Evolutionary conservation across 1,139 yeast genomes (phyloP), one percentile per base, ranked within the genome.

Genomic region (Blastobotrys malaysiensis): DNA sequence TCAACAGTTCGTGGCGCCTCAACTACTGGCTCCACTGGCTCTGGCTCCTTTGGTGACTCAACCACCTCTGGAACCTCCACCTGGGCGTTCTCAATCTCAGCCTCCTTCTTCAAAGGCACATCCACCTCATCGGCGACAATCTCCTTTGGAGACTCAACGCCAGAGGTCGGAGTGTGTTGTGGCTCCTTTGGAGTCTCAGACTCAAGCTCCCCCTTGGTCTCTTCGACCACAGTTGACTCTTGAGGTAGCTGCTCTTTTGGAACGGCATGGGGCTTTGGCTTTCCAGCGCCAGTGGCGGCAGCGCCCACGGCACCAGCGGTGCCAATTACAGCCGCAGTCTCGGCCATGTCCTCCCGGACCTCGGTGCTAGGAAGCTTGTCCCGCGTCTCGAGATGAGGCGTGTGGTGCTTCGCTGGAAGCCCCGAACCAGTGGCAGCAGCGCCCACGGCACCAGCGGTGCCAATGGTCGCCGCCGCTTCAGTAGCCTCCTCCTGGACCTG

Each of bases 261-360:
- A 2, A 18, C 22, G 5, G 45, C 11, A 5, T 43, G 20, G 3
- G 45, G 45, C 39, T 20, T 19, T 16, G 48, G 27, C 24, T 13
- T 53, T 11, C 27, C 52, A 3, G 45, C 43, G 9, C 48, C 51
- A 3, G 43, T 44, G 6, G 46, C 39, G 13, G 45, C 49, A 5
- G 48, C 18, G 18, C 48, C 53, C 14, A 31, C 55, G 31, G 50
- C 18, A 11, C 44, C 57, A 4, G 53, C 46, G 14, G 51, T 50
- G 13, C 36, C 49, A n/a, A 45, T 48, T 13, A 50, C 51, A 5
- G 49, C 52, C 20, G 48, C 54, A n/a, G 49, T 20, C 19, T 46
- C 52, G 24, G 46, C 31, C 20, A 24, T 36, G 36, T 48, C 50
- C n/a, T 14, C 26, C 52, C 5, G 9, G 3, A 31, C 49, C n/a